Evolutionary conservation across 2,329 filamentous ascomycete genomes (phyloP).

Genomic region (Teratosphaeria nubilosa): DNA sequence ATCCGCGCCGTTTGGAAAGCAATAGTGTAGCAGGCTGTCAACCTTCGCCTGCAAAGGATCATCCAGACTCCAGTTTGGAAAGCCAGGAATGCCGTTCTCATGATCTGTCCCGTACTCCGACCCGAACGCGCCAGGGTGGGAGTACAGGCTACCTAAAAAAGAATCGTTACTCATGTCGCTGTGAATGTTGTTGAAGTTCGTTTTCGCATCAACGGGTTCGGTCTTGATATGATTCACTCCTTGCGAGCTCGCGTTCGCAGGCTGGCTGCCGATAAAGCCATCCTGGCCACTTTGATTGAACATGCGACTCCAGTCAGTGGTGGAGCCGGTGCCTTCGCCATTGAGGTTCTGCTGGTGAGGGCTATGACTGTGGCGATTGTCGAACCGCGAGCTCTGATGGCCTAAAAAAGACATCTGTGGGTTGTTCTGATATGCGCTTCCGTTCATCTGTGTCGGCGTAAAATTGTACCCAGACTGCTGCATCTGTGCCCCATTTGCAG

Average conservation of each 20-base stretch:
- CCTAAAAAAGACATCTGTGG: slow-evolving; percentile 28
- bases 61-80: slow-evolving; percentile 34
- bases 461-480: slow-evolving; percentile 23
- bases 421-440: slow-evolving; percentile 20
- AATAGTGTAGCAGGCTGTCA: slow-evolving; percentile 37
- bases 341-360: slow-evolving; percentile 20
- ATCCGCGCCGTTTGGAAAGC: slow-evolving; percentile 48
- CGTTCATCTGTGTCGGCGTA: slow-evolving; percentile 20
- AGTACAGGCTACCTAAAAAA: slow-evolving; percentile 41
- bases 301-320: slow-evolving; percentile 36
- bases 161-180: slow-evolving; percentile 36
- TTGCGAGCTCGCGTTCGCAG: slow-evolving; percentile 34
- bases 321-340: slow-evolving; percentile 21
- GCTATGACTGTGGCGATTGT: slow-evolving; percentile 25
- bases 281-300: slow-evolving; percentile 36
- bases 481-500: slow-evolving; percentile 17
- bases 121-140: slow-evolving; percentile 34
- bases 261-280: slow-evolving; percentile 36
- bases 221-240: slow-evolving; percentile 29
- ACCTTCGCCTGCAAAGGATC: slow-evolving; percentile 39
- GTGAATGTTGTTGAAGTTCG: slow-evolving; percentile 26
- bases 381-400: slow-evolving; percentile 28
- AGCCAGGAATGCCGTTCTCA: slow-evolving; percentile 24
- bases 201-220: slow-evolving; percentile 31
- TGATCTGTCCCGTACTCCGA: slow-evolving; percentile 23